Evolutionary conservation across 768 basidiomycete genomes (phyloP).

Genomic region (Melanogaster broomeanus): DNA sequence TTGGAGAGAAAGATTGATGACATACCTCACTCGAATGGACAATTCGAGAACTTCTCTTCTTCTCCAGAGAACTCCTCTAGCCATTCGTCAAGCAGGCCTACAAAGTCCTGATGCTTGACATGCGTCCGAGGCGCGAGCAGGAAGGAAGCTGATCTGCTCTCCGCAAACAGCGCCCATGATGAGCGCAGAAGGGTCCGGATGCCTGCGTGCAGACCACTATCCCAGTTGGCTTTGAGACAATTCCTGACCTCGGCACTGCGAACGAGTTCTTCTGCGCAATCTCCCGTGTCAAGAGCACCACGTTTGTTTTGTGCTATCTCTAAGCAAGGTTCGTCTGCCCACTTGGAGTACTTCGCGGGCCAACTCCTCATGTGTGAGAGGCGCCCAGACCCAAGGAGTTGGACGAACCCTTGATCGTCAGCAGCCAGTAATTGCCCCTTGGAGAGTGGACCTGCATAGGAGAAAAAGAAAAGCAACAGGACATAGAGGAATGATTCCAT

Average conservation of each 20-base stretch:
- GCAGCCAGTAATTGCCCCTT: not conserved
- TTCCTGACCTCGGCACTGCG: no score
- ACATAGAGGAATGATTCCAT: constrained; percentile 19
- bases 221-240: no score
- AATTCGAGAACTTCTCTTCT: not conserved
- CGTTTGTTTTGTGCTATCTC: no score
- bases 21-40: not conserved
- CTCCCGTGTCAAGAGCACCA: no score
- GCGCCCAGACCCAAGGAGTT: no score
- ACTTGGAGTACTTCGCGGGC: no score
- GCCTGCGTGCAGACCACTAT: no score
- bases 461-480: constrained; percentile 5
- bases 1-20: not conserved
- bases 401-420: not conserved
- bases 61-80: not conserved
- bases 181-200: no score
- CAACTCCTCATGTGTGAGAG: no score
- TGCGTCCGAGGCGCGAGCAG: not conserved
- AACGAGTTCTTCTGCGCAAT: no score
- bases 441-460: constrained; percentile 1
- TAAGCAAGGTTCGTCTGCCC: no score
- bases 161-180: not conserved
- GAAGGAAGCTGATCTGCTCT: not conserved
- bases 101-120: not conserved
- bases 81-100: not conserved